Conservation (phyloP, 257 asterid species). For the Rauvolfia tetraphylla region DNA sequence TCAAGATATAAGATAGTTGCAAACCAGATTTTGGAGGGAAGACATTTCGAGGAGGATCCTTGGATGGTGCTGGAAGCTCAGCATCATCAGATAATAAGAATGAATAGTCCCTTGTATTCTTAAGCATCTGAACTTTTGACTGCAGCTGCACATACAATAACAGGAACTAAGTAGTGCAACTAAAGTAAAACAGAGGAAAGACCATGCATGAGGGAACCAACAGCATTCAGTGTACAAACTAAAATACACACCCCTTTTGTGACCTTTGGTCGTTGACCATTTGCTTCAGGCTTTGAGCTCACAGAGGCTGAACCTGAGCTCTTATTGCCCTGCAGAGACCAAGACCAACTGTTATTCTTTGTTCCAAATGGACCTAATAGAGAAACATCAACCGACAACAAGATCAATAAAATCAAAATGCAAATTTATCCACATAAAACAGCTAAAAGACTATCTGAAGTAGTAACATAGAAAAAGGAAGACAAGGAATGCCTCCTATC, state of each 20-base stretch:
- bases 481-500: not conserved
- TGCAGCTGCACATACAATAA: slow-evolving; percentile 47
- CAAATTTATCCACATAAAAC: not conserved
- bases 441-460: not conserved
- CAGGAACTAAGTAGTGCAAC: not conserved
- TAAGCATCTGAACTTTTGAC: slow-evolving; percentile 62
- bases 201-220: not conserved
- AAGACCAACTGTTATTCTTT: not conserved
- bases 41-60: slow-evolving; percentile 44
- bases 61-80: slow-evolving; percentile 55
- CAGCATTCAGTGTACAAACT: not conserved
- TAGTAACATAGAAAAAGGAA: not conserved
- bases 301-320: slow-evolving; percentile 38
- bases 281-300: slow-evolving; percentile 39
- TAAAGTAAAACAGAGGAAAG: not conserved
- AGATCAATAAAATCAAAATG: not conserved
- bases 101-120: slow-evolving; percentile 85
- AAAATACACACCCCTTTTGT: slow-evolving; percentile 49
- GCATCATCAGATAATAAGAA: slow-evolving; percentile 79
- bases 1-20: slow-evolving; percentile 27
- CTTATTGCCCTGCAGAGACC: slow-evolving; percentile 50
- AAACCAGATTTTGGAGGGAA: slow-evolving; percentile 66
- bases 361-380: not conserved
- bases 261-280: slow-evolving; percentile 35
- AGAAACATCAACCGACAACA: not conserved